These are phyloP conservation scores for Penicillium sp. DNA, from an alignment of 2,329 filamentous ascomycete species.

Conservation along the genomic window DNA sequence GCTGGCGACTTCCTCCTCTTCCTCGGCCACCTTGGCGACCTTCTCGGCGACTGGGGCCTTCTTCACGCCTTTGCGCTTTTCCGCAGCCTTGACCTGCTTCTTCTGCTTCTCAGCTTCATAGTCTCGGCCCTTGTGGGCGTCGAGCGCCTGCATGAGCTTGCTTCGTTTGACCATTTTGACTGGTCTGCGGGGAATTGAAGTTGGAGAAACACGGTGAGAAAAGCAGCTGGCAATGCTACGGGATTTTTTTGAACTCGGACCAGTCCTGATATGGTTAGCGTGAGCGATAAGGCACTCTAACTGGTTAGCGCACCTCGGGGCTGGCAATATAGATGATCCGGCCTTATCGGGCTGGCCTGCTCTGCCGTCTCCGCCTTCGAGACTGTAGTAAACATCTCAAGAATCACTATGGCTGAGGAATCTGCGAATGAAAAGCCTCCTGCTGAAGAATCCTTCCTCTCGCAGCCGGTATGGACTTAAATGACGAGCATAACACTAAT, in stretches of 20 bases:
- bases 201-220: slow-evolving; percentile 14
- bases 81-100: slow-evolving; percentile 56
- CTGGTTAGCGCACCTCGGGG: slow-evolving; percentile 11
- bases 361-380: background rate
- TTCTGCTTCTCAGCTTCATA: slow-evolving; percentile 75
- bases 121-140: slow-evolving; percentile 60
- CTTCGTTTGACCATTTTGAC: slow-evolving; percentile 52
- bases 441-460: slow-evolving; percentile 21
- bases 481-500: background rate
- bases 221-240: slow-evolving; percentile 21
- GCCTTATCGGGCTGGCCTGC: slow-evolving; percentile 20
- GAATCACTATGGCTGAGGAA: slow-evolving; percentile 23
- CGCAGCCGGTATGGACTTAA: slow-evolving; percentile 20
- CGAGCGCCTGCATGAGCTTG: slow-evolving; percentile 59
- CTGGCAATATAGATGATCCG: slow-evolving; percentile 27
- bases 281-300: slow-evolving; percentile 20
- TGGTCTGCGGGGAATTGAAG: slow-evolving; percentile 13
- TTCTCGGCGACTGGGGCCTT: slow-evolving; percentile 25
- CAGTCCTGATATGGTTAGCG: slow-evolving; percentile 22
- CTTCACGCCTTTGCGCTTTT: slow-evolving; percentile 45
- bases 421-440: slow-evolving; percentile 19
- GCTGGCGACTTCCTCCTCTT: slow-evolving; percentile 37
- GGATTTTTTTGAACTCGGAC: slow-evolving; percentile 35
- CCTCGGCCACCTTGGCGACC: slow-evolving; percentile 23
- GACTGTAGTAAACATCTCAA: background rate